Conservation (phyloP, 257 asterid species). For the Nicotiana benthamiana region DNA sequence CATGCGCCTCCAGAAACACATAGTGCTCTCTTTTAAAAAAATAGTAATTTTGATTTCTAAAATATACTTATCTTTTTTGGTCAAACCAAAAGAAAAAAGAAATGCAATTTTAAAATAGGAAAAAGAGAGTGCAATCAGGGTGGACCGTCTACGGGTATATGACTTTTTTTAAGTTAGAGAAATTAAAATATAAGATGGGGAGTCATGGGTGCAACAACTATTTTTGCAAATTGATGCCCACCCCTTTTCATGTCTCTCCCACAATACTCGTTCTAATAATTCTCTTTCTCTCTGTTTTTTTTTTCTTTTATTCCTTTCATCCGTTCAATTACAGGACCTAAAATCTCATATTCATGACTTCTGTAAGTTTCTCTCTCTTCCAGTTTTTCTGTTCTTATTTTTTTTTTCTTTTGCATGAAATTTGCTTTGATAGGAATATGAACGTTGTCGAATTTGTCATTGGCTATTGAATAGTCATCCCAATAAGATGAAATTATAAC, state of each 20-base stretch:
- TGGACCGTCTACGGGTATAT: background rate
- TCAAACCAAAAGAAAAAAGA: background rate
- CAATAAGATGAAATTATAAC: background rate
- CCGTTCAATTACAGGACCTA: background rate
- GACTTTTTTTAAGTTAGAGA: background rate
- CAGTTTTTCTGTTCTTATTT: background rate
- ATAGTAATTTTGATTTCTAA: background rate
- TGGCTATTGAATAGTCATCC: background rate
- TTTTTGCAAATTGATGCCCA: background rate
- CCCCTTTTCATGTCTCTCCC: background rate
- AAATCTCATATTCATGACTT: background rate
- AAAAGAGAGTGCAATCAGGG: background rate
- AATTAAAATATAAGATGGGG: background rate
- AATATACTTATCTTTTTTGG: too few relatives aligned
- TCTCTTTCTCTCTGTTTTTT: background rate
- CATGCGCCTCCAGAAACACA: too few relatives aligned
- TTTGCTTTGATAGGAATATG: background rate
- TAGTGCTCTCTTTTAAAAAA: too few relatives aligned
- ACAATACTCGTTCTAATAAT: background rate
- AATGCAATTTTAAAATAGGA: background rate
- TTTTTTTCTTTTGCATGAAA: background rate
- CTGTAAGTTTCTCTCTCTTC: conserved; percentile 1
- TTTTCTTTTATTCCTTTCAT: background rate
- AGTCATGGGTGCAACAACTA: conserved; percentile 10
- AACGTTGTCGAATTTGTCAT: background rate